These are phyloP conservation scores for Fusarium sp. DNA, from an alignment of 2,329 filamentous ascomycete genomes.

Conservation along the genomic window DNA sequence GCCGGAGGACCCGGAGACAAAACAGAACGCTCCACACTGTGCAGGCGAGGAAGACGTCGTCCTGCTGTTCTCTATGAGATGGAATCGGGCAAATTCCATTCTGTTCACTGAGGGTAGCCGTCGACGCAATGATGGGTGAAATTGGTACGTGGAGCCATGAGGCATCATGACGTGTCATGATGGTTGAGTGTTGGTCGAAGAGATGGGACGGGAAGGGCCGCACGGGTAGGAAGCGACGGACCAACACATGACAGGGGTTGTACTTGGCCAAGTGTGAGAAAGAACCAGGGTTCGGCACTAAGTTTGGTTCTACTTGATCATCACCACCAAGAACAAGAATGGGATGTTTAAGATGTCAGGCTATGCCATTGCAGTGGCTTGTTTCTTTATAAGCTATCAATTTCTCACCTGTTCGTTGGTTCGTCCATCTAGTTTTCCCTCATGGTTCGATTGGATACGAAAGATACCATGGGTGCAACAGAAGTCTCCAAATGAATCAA, in stretches of 20 bases:
- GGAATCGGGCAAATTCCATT: neutral
- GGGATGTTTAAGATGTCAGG: neutral
- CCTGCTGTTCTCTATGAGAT: neutral
- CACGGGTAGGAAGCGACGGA: conserved; percentile 33
- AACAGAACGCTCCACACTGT: conserved; percentile 36
- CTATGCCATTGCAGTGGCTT: neutral
- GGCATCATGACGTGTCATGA: conserved; percentile 16
- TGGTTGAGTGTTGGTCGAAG: conserved; percentile 9
- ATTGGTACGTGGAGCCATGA: conserved; percentile 6
- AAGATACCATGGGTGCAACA: neutral
- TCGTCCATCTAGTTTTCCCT: neutral
- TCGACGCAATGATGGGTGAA: neutral
- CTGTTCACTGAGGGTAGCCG: neutral
- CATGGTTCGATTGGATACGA: neutral
- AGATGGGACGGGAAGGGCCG: conserved; percentile 44
- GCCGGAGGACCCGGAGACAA: conserved; percentile 33
- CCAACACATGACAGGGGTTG: conserved; percentile 35
- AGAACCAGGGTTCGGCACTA: conserved; percentile 8
- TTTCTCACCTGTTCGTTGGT: neutral
- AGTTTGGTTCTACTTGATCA: neutral
- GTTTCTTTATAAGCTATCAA: neutral
- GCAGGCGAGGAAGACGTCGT: conserved; percentile 8
- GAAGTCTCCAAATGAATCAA: too few species aligned
- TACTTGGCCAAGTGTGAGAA: conserved; percentile 8
- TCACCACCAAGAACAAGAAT: neutral